Evolutionary conservation across 208 protist genomes (phyloP).

Genomic region (Trypanosoma lewisi): DNA sequence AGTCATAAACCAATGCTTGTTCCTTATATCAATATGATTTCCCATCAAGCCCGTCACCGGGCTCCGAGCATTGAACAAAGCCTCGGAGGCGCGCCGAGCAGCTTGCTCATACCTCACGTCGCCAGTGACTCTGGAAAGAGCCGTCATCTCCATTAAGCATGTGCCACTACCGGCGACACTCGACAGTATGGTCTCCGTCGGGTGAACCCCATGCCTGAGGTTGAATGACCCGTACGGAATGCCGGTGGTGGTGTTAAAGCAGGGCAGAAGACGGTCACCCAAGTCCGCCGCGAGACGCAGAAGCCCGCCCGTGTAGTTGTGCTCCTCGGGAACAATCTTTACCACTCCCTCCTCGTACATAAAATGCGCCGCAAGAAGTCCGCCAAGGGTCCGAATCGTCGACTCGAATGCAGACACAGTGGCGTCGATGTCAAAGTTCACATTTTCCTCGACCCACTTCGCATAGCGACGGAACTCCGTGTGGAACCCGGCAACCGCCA

Average conservation of each 20-base stretch:
- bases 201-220: too few relatives aligned
- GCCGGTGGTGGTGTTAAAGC: too few relatives aligned
- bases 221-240: too few relatives aligned
- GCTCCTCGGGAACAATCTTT: conserved; percentile 29
- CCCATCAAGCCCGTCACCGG: conserved; percentile 36
- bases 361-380: conserved; percentile 69
- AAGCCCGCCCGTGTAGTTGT: conserved; percentile 55
- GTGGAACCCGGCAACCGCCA: conserved; percentile 39
- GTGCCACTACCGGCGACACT: too few relatives aligned
- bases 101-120: conserved; percentile 37
- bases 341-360: conserved; percentile 61
- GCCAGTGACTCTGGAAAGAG: conserved; percentile 40
- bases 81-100: conserved; percentile 30
- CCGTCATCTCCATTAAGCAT: conserved; percentile 52
- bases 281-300: too few relatives aligned
- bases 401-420: conserved; percentile 85
- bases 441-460: conserved; percentile 52
- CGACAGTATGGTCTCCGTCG: too few relatives aligned
- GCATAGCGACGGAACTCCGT: conserved; percentile 43
- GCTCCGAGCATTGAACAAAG: conserved; percentile 32
- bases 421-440: conserved; percentile 64
- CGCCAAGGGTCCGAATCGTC: conserved; percentile 85
- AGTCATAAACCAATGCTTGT: conserved; percentile 22
- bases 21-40: conserved; percentile 44
- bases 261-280: too few relatives aligned